Evolutionary conservation across 2,329 filamentous ascomycete species (phyloP), one percentile per base, ranked within the genome.

Genomic region (Sordariomycetes sp.): DNA sequence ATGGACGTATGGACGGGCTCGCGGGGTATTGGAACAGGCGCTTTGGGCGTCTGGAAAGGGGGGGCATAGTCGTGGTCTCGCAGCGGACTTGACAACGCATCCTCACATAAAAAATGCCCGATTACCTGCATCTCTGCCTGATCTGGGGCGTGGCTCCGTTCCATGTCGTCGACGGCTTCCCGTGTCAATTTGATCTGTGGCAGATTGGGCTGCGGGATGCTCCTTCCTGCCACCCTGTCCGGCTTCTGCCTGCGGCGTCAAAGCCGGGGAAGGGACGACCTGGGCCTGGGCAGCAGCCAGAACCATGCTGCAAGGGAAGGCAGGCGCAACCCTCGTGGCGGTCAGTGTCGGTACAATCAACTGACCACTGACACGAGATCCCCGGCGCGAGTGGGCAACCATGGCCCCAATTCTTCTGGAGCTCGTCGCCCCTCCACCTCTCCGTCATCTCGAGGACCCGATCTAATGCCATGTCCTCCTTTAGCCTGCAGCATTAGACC

Each of bases 51-150:
- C 43, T 50, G 55, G 40, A 34, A 35, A 50, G 24, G 48, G 28
- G 46, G 50, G 34, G 20, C 34, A 46, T 32, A 53, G 22, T 58
- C 52, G 55, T 25, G 37, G 55, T 56, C 54, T 46, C 40, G 40
- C 40, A 46, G 40, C 46, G 43, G 24, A 25, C 34, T 57, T 57
- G 55, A 57, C 56, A 58, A 58, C 56, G 52, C 56, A 58, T 58
- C 56, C 56, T 58, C 56, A 58, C 56, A 58, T 58, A 54, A 58
- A 53, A 57, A 58, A 53, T 53, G 56, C 56, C 56, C 56, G 56
- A 58, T 58, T 58, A 54, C 56, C 56, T 58, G 56, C 56, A 58
- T 58, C 50, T 58, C 56, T 58, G 56, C 56, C 56, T 58, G 56
- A 58, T 50, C 56, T 28, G 32, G 56, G 28, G n/a, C n/a, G 37